Conservation (phyloP, 352 stramenopile genomes). For the Pythium myriotylum region DNA sequence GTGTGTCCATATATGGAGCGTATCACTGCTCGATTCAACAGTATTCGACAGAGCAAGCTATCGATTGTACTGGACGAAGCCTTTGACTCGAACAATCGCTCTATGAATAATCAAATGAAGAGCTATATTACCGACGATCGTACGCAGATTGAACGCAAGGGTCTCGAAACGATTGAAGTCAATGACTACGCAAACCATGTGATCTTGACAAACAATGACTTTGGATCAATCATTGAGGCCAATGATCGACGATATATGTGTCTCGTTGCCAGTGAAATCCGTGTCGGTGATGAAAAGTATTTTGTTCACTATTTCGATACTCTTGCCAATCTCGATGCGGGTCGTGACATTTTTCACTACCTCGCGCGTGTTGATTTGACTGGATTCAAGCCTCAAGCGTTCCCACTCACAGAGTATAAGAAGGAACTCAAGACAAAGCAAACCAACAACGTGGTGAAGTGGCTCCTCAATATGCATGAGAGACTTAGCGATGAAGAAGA, state of each 20-base stretch:
- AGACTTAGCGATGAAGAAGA: slow-evolving; percentile 17
- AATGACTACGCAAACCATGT: slow-evolving; percentile 26
- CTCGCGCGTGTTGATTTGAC: slow-evolving; percentile 22
- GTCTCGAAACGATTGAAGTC: slow-evolving; percentile 25
- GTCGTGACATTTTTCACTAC: slow-evolving; percentile 25
- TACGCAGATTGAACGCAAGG: slow-evolving; percentile 25
- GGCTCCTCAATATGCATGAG: slow-evolving; percentile 13
- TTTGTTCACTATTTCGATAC: slow-evolving; percentile 22
- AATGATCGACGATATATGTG: slow-evolving; percentile 25
- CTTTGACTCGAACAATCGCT: slow-evolving; percentile 20
- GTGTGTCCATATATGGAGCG: slow-evolving; percentile 18
- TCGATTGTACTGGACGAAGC: slow-evolving; percentile 27
- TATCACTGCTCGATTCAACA: slow-evolving; percentile 24
- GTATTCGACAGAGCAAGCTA: slow-evolving; percentile 24
- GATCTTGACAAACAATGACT: slow-evolving; percentile 24
- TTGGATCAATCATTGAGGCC: slow-evolving; percentile 21
- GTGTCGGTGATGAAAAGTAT: slow-evolving; percentile 24
- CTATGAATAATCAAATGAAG: slow-evolving; percentile 24
- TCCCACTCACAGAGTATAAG: slow-evolving; percentile 27
- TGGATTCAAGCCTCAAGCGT: slow-evolving; percentile 20
- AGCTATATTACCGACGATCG: slow-evolving; percentile 24
- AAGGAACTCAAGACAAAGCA: slow-evolving; percentile 28
- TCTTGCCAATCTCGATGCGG: slow-evolving; percentile 21
- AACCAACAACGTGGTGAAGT: slow-evolving; percentile 20
- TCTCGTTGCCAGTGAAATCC: slow-evolving; percentile 19